Percentiles rank a stretch among this genome's conserved stretches.
phyloP scores from a whole-genome alignment of 2,329 filamentous ascomycete genomes.

The Ceratocystis colombiana region DNA sequence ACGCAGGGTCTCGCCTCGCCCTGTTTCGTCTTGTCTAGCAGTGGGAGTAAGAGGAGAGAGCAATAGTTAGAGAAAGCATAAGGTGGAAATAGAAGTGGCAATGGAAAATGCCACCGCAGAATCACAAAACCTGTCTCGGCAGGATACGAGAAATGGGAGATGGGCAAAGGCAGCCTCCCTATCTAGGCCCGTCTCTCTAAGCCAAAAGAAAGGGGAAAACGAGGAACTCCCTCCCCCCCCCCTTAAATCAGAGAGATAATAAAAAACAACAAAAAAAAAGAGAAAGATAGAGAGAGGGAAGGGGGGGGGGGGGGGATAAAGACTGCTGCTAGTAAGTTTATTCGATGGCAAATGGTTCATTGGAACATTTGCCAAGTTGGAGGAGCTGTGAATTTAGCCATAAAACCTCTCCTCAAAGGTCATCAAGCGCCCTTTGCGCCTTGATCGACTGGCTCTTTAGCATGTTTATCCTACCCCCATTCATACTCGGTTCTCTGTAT shows the following conservation, averaged over 20 bases:
- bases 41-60: too few relatives aligned
- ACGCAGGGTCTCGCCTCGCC: background rate
- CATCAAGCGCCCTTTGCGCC: background rate
- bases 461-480: background rate
- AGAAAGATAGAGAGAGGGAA: fast-evolving
- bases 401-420: background rate
- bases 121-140: constrained; percentile 8
- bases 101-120: background rate
- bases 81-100: constrained; percentile 1
- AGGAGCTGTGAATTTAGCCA: background rate
- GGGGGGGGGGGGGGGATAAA: background rate
- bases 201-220: background rate
- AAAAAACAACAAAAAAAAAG: background rate
- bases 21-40: too few relatives aligned
- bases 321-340: background rate
- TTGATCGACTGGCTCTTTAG: background rate
- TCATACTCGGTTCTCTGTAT: background rate
- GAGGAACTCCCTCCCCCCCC: background rate
- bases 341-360: background rate
- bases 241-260: background rate
- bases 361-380: background rate
- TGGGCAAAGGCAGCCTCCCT: background rate
- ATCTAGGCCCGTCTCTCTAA: background rate
- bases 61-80: background rate
- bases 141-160: constrained; percentile 6